A percentile compares a stretch with the other conserved stretches of the same genome.
These are phyloP conservation scores for Lipomyces chichibuensis DNA, from an alignment of 805 yeast species.

Conservation along the genomic window DNA sequence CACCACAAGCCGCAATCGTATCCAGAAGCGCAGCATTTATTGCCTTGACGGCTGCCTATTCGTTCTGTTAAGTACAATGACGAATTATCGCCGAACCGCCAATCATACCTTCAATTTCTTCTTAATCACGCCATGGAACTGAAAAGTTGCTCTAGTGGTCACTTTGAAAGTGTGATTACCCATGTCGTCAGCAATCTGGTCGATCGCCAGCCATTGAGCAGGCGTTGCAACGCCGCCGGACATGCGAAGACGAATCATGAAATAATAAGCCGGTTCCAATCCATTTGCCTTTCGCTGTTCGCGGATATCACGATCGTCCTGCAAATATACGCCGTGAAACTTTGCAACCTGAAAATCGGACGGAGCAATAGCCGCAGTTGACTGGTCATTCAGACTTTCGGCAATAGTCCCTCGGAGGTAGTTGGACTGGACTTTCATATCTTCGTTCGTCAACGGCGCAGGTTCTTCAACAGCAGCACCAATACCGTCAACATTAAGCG, in stretches of 20 bases:
- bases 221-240: constrained; percentile 93
- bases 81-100: not conserved
- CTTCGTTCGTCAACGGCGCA: constrained; percentile 89
- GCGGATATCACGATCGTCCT: constrained; percentile 95
- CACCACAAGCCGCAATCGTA: constrained; percentile 98
- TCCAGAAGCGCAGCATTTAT: constrained; percentile 90
- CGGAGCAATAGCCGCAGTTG: constrained; percentile 90
- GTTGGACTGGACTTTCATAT: constrained; percentile 85
- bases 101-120: constrained; percentile 66
- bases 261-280: constrained; percentile 89
- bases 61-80: not conserved
- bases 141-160: constrained; percentile 96
- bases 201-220: constrained; percentile 83
- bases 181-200: constrained; percentile 71
- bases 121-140: constrained; percentile 91
- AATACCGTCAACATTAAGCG: constrained; percentile 80
- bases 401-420: constrained; percentile 91
- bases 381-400: constrained; percentile 75
- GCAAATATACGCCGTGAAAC: constrained; percentile 98
- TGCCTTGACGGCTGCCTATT: constrained; percentile 73
- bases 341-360: constrained; percentile 92
- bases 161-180: constrained; percentile 94
- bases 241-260: constrained; percentile 95
- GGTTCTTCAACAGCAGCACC: constrained; percentile 89
- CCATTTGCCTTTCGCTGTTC: constrained; percentile 92